These are phyloP conservation scores for Amoeboaphelidium protococcarum DNA, from an alignment of 371 early-diverging fungal species.

Conservation along the genomic window DNA sequence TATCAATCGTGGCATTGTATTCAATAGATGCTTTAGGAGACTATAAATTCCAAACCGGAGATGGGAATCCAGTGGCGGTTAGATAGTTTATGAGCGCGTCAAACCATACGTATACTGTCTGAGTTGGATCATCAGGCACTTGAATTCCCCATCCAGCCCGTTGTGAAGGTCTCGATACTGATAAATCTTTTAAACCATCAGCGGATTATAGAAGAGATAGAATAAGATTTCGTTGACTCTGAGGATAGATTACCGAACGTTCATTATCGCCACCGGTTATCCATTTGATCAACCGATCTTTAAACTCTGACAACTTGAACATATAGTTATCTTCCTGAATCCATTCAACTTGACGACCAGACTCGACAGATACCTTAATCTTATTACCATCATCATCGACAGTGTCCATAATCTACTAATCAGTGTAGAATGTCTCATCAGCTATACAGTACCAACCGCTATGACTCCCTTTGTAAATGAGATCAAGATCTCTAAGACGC, in stretches of 20 bases:
- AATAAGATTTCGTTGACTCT: constrained; percentile 26
- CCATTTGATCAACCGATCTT: constrained; percentile 32
- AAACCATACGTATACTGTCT: constrained; percentile 88
- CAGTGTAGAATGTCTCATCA: constrained; percentile 74
- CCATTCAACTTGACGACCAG: constrained; percentile 68
- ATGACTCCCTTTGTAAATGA: constrained; percentile 68
- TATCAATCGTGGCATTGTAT: constrained; percentile 36
- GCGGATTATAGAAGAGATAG: not conserved
- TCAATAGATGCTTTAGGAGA: constrained; percentile 5
- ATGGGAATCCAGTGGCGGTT: constrained; percentile 59
- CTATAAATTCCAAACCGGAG: constrained; percentile 9
- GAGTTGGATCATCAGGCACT: constrained; percentile 51
- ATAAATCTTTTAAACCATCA: constrained; percentile 29
- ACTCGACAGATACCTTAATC: constrained; percentile 33
- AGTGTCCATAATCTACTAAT: constrained; percentile 37
- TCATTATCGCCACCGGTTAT: constrained; percentile 8
- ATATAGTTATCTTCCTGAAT: constrained; percentile 74
- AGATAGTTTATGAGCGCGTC: constrained; percentile 83
- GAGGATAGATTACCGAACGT: not conserved
- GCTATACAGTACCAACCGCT: constrained; percentile 88
- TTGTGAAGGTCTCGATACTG: constrained; percentile 50
- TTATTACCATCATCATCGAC: constrained; percentile 21
- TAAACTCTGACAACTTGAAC: constrained; percentile 40
- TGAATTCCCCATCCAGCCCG: constrained; percentile 74
- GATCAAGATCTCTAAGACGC: constrained; percentile 31